Evolutionary conservation across 805 yeast species (phyloP).

Genomic region (Wickerhamomyces queroliae): DNA sequence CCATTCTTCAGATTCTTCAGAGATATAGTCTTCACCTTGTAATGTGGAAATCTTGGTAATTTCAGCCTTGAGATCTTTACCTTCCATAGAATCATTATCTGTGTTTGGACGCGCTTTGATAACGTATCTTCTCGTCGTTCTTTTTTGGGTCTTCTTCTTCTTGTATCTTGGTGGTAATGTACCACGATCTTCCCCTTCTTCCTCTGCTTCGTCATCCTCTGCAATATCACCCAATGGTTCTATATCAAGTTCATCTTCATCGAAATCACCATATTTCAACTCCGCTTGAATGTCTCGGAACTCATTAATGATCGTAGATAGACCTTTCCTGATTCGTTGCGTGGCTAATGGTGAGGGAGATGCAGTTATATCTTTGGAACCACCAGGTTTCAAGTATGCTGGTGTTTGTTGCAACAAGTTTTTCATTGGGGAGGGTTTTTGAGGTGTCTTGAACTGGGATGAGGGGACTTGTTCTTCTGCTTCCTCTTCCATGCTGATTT

Average conservation of each 20-base stretch:
- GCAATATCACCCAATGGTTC: constrained; percentile 13
- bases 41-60: constrained; percentile 6
- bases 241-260: constrained; percentile 9
- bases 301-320: constrained; percentile 44
- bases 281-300: constrained; percentile 30
- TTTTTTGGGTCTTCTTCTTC: constrained; percentile 30
- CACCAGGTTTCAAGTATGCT: constrained; percentile 31
- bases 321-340: constrained; percentile 23
- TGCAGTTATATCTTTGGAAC: constrained; percentile 4
- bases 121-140: constrained; percentile 24
- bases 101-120: constrained; percentile 19
- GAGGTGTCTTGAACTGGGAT: constrained; percentile 10
- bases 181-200: constrained; percentile 9
- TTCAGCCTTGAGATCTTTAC: constrained; percentile 19
- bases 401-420: constrained; percentile 32
- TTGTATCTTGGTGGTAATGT: constrained; percentile 2
- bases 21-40: constrained; percentile 11
- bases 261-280: constrained; percentile 17
- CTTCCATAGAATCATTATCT: constrained; percentile 26
- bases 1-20: constrained; percentile 18
- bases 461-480: not conserved
- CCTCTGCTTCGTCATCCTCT: constrained; percentile 16
- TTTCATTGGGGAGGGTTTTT: constrained; percentile 1
- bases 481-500: not conserved
- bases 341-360: constrained; percentile 26